Evolutionary conservation across 768 basidiomycete species (phyloP).

Genomic region (Boletus rufocinnamomeus): DNA sequence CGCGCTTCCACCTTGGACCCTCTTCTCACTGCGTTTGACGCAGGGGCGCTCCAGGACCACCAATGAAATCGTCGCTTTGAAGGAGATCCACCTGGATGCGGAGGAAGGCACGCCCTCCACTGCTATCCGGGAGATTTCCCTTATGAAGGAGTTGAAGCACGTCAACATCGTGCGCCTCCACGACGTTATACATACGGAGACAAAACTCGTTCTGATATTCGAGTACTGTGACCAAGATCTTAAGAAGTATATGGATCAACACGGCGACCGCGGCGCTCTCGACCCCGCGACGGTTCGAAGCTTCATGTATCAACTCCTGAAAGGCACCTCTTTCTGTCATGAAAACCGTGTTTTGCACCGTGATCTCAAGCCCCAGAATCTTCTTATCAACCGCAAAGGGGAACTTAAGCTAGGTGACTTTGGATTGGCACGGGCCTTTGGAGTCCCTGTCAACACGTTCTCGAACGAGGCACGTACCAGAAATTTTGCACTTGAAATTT

Average conservation of each 20-base stretch:
- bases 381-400: constrained; percentile 95
- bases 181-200: constrained; percentile 99
- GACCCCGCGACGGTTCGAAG: constrained; percentile 86
- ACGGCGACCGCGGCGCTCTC: constrained; percentile 93
- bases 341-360: constrained; percentile 98
- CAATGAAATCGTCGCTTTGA: constrained; percentile 97
- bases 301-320: constrained; percentile 97
- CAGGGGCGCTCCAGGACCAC: constrained; percentile 95
- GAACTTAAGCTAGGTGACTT: constrained; percentile 98
- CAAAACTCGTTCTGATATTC: constrained; percentile 96
- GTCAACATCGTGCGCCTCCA: constrained; percentile 97
- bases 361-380: constrained; percentile 97
- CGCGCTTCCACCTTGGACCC: neutral
- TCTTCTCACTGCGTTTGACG: constrained; percentile 3
- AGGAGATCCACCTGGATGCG: constrained; percentile 98
- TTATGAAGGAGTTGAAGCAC: constrained; percentile 99
- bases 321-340: constrained; percentile 97
- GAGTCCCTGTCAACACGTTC: constrained; percentile 98
- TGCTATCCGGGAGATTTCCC: constrained; percentile 96
- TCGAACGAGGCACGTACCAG: constrained; percentile 76
- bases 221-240: constrained; percentile 98
- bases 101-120: constrained; percentile 99
- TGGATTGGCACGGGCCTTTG: constrained; percentile 95
- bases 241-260: constrained; percentile 99
- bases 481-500: neutral